These are phyloP conservation scores for Microdochium paspali DNA, from an alignment of 2,329 filamentous ascomycete species.

Conservation along the genomic window DNA sequence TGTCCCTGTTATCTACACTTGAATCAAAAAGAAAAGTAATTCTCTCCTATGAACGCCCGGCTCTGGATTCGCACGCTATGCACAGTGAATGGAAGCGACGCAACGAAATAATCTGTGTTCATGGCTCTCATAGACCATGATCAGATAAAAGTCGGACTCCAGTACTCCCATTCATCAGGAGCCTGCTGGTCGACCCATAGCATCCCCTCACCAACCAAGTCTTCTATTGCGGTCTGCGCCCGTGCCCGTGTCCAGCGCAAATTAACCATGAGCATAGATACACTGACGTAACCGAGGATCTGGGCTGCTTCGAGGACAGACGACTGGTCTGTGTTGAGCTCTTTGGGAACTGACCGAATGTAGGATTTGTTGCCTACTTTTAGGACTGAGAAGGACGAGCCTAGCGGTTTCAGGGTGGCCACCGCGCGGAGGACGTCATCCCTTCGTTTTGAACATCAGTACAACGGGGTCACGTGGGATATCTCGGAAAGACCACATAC, in stretches of 20 bases:
- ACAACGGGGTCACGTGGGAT: too few species aligned
- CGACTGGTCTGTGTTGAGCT: conserved; percentile 89
- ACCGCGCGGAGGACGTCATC: conserved; percentile 90
- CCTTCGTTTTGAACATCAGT: conserved; percentile 21
- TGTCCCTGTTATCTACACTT: too few species aligned
- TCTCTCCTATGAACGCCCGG: not conserved
- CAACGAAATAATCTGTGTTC: not conserved
- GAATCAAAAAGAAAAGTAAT: not conserved
- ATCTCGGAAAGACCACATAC: conserved; percentile 34
- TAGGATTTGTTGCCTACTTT: conserved; percentile 77
- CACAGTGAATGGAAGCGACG: not conserved
- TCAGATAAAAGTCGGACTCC: conserved; percentile 68
- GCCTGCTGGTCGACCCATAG: conserved; percentile 89
- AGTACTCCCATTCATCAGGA: conserved; percentile 88
- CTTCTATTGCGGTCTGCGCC: conserved; percentile 83
- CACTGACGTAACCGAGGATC: conserved; percentile 79
- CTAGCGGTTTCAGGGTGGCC: conserved; percentile 75
- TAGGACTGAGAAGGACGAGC: conserved; percentile 78
- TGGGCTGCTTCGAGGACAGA: conserved; percentile 87
- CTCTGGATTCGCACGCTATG: not conserved
- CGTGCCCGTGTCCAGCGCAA: conserved; percentile 76
- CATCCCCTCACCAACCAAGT: conserved; percentile 79
- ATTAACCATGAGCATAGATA: conserved; percentile 82
- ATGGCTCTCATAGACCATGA: conserved; percentile 9
- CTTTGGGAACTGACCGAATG: conserved; percentile 87